Evolutionary conservation across 2,329 filamentous ascomycete species (phyloP), one percentile per base, ranked within the genome.

Genomic region (Monilinia laxa): DNA sequence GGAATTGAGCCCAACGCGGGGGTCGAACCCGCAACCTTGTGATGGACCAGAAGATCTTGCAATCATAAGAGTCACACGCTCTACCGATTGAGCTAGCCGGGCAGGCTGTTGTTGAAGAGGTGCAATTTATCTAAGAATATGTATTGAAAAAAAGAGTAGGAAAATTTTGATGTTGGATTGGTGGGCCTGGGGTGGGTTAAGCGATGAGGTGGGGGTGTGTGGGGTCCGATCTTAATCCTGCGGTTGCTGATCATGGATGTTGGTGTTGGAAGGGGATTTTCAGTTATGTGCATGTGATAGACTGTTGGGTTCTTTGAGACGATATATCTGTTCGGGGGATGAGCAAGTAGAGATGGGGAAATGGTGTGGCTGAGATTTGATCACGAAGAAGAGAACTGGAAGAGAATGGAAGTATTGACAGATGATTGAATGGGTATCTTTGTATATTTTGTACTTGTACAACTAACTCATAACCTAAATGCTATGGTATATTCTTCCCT

Each of bases 21-120:
- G 77, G 77, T 79, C 78, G 77, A 79, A 79, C 78, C 78, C 78
- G 76, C 77, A 79, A 76, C 78, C 78, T 79, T 79, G 74, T 78
- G 78, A 79, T 79, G 28, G 20, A 60, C 57, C 20, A 49, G 45
- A 35, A 60, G 57, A 49, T 49, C 28, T 49, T 49, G 12, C 28
- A 60, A 65, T 60, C 64, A 40, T 74, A 73, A 74, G 72, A 74
- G 72, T 69, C 73, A 72, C 71, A 75, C 72, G 73, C 73, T 74
- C 73, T 74, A 74, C 73, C 73, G 72, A 73, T 73, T 74, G 73
- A 74, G 73, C 73, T 74, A 72, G 67, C 71, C 70, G 68, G 71
- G 72, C 69, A 56, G 58, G 58, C 64, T 65, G 42, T 58, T 47
- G 18, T 47, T 47, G 9, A 7, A 7, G 10, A 3, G 6, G 6